These are phyloP conservation scores for Leccinum obscurum DNA, from an alignment of 768 basidiomycete genomes.

Conservation along the genomic window DNA sequence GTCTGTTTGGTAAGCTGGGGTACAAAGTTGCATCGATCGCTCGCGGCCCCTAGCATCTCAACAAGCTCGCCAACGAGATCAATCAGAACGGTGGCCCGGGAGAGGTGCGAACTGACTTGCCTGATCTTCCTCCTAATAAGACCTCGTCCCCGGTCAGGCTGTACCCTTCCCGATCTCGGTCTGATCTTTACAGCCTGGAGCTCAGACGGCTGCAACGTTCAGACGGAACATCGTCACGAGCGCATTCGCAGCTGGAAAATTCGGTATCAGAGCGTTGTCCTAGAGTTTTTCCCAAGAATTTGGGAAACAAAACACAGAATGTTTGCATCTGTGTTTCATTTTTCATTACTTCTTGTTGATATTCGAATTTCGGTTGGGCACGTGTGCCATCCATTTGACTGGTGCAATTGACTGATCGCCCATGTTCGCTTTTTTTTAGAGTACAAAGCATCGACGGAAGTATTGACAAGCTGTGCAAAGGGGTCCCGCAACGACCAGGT, in stretches of 20 bases:
- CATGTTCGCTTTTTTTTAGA: no score
- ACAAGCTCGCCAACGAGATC: constrained; percentile 54
- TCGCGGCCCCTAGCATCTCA: constrained; percentile 52
- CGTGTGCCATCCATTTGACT: constrained; percentile 40
- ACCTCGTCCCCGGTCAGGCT: constrained; percentile 40
- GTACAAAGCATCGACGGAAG: constrained; percentile 64
- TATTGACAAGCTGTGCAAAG: constrained; percentile 41
- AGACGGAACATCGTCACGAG: constrained; percentile 60
- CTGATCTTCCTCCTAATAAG: background rate
- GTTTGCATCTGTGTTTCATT: constrained; percentile 34
- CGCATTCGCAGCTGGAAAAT: constrained; percentile 64
- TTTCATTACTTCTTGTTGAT: background rate
- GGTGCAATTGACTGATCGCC: background rate
- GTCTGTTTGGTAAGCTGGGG: constrained; percentile 55
- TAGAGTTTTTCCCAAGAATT: constrained; percentile 78
- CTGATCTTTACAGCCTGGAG: constrained; percentile 65
- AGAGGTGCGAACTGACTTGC: constrained; percentile 39
- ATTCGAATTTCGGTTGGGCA: constrained; percentile 31
- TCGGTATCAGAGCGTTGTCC: constrained; percentile 58
- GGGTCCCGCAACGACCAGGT: constrained; percentile 28
- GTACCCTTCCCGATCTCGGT: constrained; percentile 47
- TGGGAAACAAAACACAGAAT: constrained; percentile 69
- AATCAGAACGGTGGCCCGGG: constrained; percentile 48
- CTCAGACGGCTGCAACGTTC: constrained; percentile 52
- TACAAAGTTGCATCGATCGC: constrained; percentile 69